phyloP scores from a whole-genome alignment of 371 early-diverging fungal species.

The Mortierella sp. region DNA sequence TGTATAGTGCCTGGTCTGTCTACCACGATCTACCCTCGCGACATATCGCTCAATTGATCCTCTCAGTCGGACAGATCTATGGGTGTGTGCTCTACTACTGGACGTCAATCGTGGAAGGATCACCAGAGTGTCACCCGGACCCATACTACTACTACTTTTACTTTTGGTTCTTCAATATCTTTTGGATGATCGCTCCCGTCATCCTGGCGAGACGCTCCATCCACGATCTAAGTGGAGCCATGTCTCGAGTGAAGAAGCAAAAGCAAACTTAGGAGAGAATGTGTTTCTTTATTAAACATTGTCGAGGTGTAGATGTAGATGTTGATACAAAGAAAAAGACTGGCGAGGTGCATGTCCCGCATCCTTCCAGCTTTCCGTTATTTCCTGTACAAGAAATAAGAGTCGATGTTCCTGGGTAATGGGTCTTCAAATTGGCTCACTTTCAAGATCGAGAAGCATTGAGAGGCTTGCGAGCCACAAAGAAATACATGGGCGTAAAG shows the following conservation, averaged over 20 bases:
- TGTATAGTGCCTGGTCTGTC: constrained; percentile 71
- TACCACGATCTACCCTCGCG: constrained; percentile 65
- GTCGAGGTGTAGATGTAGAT: no score
- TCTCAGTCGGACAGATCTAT: constrained; percentile 78
- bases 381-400: no score
- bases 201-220: constrained; percentile 47
- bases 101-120: constrained; percentile 70
- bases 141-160: constrained; percentile 80
- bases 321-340: no score
- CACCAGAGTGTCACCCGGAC: constrained; percentile 67
- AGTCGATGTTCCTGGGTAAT: no score
- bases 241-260: background rate
- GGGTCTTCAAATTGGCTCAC: no score
- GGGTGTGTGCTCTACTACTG: constrained; percentile 76
- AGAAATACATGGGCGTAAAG: constrained; percentile 95
- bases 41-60: constrained; percentile 75
- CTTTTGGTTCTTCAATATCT: constrained; percentile 73
- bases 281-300: no score
- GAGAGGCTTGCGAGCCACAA: constrained; percentile 89
- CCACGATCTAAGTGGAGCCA: constrained; percentile 1
- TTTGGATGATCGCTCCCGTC: constrained; percentile 76
- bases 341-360: no score
- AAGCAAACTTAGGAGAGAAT: no score
- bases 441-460: constrained; percentile 4
- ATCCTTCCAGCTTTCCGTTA: no score